phyloP scores from a whole-genome alignment of 257 asterid genomes.

The Capsicum chinense region DNA sequence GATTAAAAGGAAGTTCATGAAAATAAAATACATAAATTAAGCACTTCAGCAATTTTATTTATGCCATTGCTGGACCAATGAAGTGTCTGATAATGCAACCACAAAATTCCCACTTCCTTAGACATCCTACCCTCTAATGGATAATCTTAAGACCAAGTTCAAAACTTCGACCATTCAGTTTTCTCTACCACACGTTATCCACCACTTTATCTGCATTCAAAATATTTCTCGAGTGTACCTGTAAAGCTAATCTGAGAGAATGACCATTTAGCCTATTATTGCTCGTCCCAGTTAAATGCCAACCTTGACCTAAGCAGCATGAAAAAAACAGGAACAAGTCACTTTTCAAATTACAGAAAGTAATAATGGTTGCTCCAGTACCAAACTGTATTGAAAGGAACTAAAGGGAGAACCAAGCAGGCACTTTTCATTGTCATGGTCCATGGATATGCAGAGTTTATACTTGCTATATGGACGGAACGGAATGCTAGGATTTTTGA shows the following conservation, averaged over 20 bases:
- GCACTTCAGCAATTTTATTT: slow-evolving; percentile 21
- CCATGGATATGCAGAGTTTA: background rate
- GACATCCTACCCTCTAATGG: background rate
- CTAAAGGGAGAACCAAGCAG: slow-evolving; percentile 4
- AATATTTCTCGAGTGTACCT: slow-evolving; percentile 1
- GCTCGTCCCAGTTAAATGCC: slow-evolving; percentile 16
- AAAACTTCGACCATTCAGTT: background rate
- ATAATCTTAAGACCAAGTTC: background rate
- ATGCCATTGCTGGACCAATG: slow-evolving; percentile 23
- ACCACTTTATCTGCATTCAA: slow-evolving; percentile 15
- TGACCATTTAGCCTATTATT: slow-evolving; percentile 8
- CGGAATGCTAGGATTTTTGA: background rate
- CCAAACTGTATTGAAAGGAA: background rate
- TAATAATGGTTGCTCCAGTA: background rate
- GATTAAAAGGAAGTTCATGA: slow-evolving; percentile 27
- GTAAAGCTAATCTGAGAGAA: slow-evolving; percentile 5
- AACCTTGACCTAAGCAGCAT: slow-evolving; percentile 14
- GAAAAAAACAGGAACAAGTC: slow-evolving; percentile 21
- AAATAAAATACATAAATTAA: slow-evolving; percentile 5
- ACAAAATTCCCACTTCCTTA: slow-evolving; percentile 17
- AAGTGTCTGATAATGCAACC: slow-evolving; percentile 18
- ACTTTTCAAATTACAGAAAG: slow-evolving; percentile 4
- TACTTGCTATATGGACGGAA: background rate
- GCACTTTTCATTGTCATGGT: background rate
- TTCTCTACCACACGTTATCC: background rate